Base-by-base conservation (phyloP, 2,329 filamentous ascomycete genomes). In the Karstenula rhodostoma region DNA sequence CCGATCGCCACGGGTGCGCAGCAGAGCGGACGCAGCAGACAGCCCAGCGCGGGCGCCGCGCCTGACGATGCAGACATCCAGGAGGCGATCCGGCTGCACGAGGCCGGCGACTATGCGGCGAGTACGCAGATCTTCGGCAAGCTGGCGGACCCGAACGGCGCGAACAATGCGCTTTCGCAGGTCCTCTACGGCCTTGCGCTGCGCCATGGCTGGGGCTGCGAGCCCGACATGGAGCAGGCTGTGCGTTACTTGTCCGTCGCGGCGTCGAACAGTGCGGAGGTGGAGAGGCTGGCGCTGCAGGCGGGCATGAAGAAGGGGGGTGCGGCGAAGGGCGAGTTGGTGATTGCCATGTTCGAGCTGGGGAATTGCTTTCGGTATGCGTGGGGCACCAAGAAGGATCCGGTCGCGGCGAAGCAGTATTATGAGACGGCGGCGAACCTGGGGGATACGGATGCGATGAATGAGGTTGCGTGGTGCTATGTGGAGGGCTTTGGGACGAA, bases 381-480 rank as follows among this genome's bases (percentile, higher is more conserved):
- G 57, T 98, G 94, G 94, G 95, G 95, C 51, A 90, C 97, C 52
- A 85, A 87, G 64, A 91, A 91, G 74, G 95, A 99, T 77, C 86
- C 93, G 37, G 85, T 92, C 55, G 95, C 95, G 49, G 95, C 95
- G 52, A 84, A 85, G 69, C 84, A 96, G 85, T 99, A 98, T 79
- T 99, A 98, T 79, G 94, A 98, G 81, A 97, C 94, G 10, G 95
- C 95, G 29, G 95, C 95, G 62, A 98, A 99, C 77, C 82, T 99
- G 67, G 95, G 95, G 62, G 95, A 99, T 78, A 92, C 92, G 47
- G 95, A 99, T 81, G 95, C 94, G 59, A 97, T 98, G 94, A 97
- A 97, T 75, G 94, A 98, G 79, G 90, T 90, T 56, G 95, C 89
- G 37, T 96, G 93, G 93, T 99, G 95, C 82, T 98, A 95, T 84